phyloP scores from a whole-genome alignment of 208 protist species.

The Wallacemonas sp. region DNA sequence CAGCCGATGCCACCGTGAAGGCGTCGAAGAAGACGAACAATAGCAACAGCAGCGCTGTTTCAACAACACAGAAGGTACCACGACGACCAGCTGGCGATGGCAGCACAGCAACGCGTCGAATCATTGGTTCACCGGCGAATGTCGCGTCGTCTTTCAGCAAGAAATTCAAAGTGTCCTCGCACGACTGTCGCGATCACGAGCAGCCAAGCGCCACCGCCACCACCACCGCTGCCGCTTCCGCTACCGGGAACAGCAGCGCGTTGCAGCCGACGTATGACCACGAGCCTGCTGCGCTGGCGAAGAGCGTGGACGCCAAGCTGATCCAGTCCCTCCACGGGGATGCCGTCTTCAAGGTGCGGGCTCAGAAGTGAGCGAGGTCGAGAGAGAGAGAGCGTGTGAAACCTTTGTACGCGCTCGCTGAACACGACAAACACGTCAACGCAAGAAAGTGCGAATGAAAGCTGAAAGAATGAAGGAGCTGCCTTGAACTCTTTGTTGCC shows the following conservation, averaged over 20 bases:
- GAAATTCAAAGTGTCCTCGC: conserved; percentile 24
- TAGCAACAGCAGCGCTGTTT: neutral
- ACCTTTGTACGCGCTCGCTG: no score
- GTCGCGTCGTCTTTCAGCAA: conserved; percentile 29
- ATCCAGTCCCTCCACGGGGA: conserved; percentile 43
- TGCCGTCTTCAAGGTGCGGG: conserved; percentile 44
- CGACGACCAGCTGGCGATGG: neutral
- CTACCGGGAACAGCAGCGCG: neutral
- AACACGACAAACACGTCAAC: no score
- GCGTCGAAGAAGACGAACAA: conserved; percentile 3
- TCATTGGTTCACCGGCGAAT: no score
- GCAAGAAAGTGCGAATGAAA: no score
- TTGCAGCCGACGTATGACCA: conserved; percentile 26
- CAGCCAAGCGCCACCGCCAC: neutral
- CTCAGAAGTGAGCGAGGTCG: no score
- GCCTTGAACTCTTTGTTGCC: no score
- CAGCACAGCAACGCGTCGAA: no score
- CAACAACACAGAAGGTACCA: neutral
- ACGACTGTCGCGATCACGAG: conserved; percentile 26
- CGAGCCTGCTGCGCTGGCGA: conserved; percentile 33
- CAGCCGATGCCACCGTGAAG: neutral
- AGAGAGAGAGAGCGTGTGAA: no score
- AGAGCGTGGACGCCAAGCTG: conserved; percentile 43
- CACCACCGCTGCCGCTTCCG: neutral
- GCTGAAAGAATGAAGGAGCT: no score